These are phyloP conservation scores for Cystobasidium ongulense DNA, from an alignment of 768 basidiomycete genomes.

Conservation along the genomic window DNA sequence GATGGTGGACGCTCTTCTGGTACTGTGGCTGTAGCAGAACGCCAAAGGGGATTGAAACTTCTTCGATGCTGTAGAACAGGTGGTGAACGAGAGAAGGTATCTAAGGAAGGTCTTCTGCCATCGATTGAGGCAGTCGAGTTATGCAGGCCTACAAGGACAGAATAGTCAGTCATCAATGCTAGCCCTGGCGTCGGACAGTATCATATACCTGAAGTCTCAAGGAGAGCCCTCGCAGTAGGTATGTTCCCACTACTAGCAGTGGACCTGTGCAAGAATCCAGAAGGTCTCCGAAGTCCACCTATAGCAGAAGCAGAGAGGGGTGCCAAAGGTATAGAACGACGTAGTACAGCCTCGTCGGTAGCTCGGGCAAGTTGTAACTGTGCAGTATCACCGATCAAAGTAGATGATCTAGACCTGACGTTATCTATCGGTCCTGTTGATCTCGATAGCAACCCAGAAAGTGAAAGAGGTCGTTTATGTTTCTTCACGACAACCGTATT, in stretches of 20 bases:
- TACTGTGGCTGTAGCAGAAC: background rate
- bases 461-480: conserved; percentile 8
- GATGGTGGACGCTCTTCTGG: background rate
- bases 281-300: background rate
- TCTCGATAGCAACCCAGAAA: conserved; percentile 7
- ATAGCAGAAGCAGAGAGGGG: background rate
- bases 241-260: conserved; percentile 16
- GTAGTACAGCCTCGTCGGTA: background rate
- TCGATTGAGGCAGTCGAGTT: background rate
- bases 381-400: background rate
- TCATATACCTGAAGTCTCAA: background rate
- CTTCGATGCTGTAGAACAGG: background rate
- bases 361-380: background rate
- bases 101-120: background rate
- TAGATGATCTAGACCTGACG: background rate
- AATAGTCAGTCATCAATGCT: background rate
- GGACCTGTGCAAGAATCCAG: conserved; percentile 4
- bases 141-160: background rate
- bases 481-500: background rate
- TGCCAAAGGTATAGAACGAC: background rate
- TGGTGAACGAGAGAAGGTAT: background rate
- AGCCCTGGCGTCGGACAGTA: background rate
- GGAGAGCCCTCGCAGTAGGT: background rate
- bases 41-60: conserved; percentile 1
- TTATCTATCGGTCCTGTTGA: background rate